Conservation (phyloP, 1,284 basidiomycete species). For the Ustilago trichophora region DNA sequence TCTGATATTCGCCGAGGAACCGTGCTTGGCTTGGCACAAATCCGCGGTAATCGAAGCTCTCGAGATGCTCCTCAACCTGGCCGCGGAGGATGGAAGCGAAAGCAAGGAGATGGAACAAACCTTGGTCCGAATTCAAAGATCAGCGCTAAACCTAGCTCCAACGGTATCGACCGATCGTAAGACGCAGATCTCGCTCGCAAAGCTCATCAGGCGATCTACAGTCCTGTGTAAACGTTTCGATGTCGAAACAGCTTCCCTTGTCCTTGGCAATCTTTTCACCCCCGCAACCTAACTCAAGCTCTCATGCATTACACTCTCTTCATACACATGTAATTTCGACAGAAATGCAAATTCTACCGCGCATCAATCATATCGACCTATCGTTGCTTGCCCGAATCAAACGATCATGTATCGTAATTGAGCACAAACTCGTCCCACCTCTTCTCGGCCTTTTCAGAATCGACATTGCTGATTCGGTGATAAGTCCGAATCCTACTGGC, state of each 20-base stretch:
- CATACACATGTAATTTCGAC: too few species aligned
- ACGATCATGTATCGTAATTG: slow-evolving; percentile 1
- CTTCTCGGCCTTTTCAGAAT: neutral
- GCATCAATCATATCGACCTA: too few species aligned
- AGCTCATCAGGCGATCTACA: slow-evolving; percentile 8
- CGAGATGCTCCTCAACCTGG: slow-evolving; percentile 1
- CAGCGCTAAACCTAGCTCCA: neutral
- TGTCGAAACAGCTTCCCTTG: slow-evolving; percentile 7
- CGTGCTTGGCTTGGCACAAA: neutral
- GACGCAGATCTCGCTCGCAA: neutral
- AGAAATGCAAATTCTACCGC: too few species aligned
- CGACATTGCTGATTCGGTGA: slow-evolving; percentile 76
- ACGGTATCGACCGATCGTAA: neutral
- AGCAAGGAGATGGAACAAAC: neutral
- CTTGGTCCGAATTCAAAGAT: slow-evolving; percentile 10
- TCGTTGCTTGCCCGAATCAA: too few species aligned
- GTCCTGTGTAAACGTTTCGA: slow-evolving; percentile 19
- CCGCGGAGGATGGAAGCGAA: neutral
- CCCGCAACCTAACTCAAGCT: neutral
- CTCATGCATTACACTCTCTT: too few species aligned
- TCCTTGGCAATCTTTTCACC: slow-evolving; percentile 17
- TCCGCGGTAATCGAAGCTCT: slow-evolving; percentile 9
- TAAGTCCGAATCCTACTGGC: slow-evolving; percentile 89
- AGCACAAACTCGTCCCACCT: slow-evolving; percentile 33
- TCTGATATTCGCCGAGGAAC: slow-evolving; percentile 6